These are phyloP conservation scores for Cyclotella choctawhatcheeana DNA, from an alignment of 108 stramenopile species.

Conservation along the genomic window DNA sequence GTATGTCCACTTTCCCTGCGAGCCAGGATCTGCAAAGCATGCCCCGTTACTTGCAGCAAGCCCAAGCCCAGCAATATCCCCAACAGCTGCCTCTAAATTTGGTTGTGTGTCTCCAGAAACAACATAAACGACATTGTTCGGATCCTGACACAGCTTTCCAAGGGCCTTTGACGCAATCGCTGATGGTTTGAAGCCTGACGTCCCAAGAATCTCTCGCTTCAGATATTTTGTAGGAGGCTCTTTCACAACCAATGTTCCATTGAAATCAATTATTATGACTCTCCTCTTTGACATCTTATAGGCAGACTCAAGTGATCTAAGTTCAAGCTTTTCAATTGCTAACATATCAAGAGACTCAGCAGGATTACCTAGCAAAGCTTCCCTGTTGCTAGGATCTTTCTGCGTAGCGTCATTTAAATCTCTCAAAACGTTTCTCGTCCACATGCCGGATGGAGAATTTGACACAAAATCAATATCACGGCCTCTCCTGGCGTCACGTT, in stretches of 20 bases:
- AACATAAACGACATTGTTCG: conserved; percentile 89
- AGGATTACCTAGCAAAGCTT: conserved; percentile 35
- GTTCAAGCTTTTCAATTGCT: conserved; percentile 65
- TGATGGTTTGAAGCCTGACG: conserved; percentile 86
- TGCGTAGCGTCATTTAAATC: conserved; percentile 84
- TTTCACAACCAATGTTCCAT: conserved; percentile 95
- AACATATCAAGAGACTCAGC: conserved; percentile 64
- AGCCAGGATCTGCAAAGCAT: conserved; percentile 77
- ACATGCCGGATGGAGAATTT: conserved; percentile 91
- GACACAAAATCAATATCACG: conserved; percentile 98
- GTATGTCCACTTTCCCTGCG: conserved; percentile 64
- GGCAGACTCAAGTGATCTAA: conserved; percentile 64
- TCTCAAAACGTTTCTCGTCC: conserved; percentile 95
- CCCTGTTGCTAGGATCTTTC: conserved; percentile 26
- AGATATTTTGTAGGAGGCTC: conserved; percentile 96
- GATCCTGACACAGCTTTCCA: conserved; percentile 74
- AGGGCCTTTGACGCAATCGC: conserved; percentile 76
- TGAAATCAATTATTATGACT: conserved; percentile 97
- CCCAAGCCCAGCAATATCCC: conserved; percentile 84
- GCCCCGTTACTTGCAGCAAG: conserved; percentile 95
- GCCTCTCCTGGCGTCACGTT: conserved; percentile 87
- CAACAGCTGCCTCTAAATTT: conserved; percentile 87
- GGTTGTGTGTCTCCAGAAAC: conserved; percentile 89
- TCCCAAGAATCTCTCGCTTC: conserved; percentile 94
- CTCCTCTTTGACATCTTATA: conserved; percentile 77